These are phyloP conservation scores for Paecilomyces variotii DNA, from an alignment of 2,329 filamentous ascomycete genomes.

Conservation along the genomic window DNA sequence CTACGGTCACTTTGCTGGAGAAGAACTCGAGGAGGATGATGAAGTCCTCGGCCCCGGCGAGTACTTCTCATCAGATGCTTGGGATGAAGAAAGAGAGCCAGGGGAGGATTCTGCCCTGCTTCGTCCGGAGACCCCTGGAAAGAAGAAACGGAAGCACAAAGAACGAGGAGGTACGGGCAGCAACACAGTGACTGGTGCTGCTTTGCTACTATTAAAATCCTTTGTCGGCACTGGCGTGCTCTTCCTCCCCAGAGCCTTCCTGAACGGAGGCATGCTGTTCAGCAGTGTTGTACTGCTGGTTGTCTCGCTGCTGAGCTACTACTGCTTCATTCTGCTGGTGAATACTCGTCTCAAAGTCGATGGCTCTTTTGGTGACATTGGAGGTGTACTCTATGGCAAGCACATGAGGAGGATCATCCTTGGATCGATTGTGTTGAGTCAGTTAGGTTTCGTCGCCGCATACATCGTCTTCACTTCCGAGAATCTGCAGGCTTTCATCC, in stretches of 20 bases:
- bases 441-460: conserved; percentile 88
- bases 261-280: conserved; percentile 96
- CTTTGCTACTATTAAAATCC: conserved; percentile 83
- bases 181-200: conserved; percentile 70
- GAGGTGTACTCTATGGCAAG: conserved; percentile 80
- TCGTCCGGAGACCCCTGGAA: conserved; percentile 58
- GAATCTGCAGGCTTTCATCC: conserved; percentile 89
- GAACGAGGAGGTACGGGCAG: conserved; percentile 64
- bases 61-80: conserved; percentile 76
- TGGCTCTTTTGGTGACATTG: conserved; percentile 97
- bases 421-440: conserved; percentile 84
- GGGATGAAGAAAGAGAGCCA: conserved; percentile 62
- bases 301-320: conserved; percentile 84
- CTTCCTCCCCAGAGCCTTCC: conserved; percentile 48
- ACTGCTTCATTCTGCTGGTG: conserved; percentile 92
- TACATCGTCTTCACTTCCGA: conserved; percentile 97
- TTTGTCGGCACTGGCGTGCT: conserved; percentile 63
- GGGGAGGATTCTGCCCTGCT: conserved; percentile 82
- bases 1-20: conserved; percentile 95
- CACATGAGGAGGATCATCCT: conserved; percentile 87
- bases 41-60: conserved; percentile 80
- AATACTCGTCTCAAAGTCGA: conserved; percentile 76
- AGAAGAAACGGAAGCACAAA: conserved; percentile 68
- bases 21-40: conserved; percentile 93
- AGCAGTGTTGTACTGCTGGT: conserved; percentile 83